phyloP scores from a whole-genome alignment of 768 basidiomycete species.

The Agaricus subrufescens region DNA sequence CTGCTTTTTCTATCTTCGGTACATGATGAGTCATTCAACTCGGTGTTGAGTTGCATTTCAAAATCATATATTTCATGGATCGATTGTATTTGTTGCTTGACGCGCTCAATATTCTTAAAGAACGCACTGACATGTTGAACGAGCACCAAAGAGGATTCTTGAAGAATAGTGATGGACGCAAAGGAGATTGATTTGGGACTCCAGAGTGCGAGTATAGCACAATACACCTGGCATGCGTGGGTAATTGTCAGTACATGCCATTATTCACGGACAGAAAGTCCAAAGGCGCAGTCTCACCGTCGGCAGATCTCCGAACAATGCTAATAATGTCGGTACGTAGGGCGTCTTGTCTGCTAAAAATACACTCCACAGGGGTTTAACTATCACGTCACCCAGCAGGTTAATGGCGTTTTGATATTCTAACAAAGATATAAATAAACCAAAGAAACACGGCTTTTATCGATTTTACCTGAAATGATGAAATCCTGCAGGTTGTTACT shows the following conservation, averaged over 20 bases:
- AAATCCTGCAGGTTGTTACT: conserved; percentile 27
- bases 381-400: conserved; percentile 18
- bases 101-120: conserved; percentile 13
- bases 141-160: conserved; percentile 28
- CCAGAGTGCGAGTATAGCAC: conserved; percentile 25
- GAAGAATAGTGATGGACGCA: conserved; percentile 34
- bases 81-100: conserved; percentile 20
- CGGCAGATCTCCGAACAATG: conserved; percentile 23
- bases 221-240: conserved; percentile 26
- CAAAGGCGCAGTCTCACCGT: conserved; percentile 18
- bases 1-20: not conserved
- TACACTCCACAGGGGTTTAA: conserved; percentile 18
- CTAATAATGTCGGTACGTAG: conserved; percentile 13
- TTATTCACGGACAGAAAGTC: too few species aligned
- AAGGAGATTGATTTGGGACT: conserved; percentile 31
- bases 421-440: conserved; percentile 7
- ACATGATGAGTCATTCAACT: not conserved
- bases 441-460: not conserved
- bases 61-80: conserved; percentile 29
- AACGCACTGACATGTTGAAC: conserved; percentile 19
- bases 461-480: conserved; percentile 23
- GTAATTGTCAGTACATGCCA: not conserved
- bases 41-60: conserved; percentile 20
- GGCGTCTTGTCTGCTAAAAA: conserved; percentile 10
- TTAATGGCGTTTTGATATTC: conserved; percentile 24